phyloP scores from a whole-genome alignment of 495 filamentous ascomycete species.

The Annulohypoxylon moriforme region DNA sequence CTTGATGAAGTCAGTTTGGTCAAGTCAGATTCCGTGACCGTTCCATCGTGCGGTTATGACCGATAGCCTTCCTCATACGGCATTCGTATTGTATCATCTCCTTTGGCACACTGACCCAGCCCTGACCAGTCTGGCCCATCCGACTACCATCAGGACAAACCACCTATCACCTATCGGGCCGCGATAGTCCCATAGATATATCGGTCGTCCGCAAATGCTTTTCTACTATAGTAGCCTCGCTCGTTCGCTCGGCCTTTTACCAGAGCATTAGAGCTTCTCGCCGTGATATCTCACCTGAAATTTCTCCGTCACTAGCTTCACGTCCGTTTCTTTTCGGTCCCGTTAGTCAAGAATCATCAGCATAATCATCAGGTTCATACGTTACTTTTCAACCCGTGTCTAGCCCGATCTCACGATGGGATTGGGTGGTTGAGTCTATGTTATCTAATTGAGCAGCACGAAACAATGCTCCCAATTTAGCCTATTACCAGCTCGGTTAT shows the following conservation, averaged over 20 bases:
- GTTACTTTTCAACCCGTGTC: conserved; percentile 14
- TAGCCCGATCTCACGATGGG: conserved; percentile 24
- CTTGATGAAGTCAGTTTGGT: conserved; percentile 35
- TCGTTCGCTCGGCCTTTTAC: conserved; percentile 30
- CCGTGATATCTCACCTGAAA: conserved; percentile 26
- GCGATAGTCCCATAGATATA: conserved; percentile 32
- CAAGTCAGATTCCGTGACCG: conserved; percentile 30
- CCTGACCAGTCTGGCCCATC: conserved; percentile 15
- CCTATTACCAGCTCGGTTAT: conserved; percentile 41
- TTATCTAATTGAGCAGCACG: conserved; percentile 17
- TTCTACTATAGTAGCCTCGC: conserved; percentile 10
- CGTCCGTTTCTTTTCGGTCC: conserved; percentile 16
- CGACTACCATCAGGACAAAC: conserved; percentile 11
- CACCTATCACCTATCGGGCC: conserved; percentile 42
- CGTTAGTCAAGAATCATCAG: conserved; percentile 12
- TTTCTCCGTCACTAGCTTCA: conserved; percentile 18
- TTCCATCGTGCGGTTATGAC: conserved; percentile 32
- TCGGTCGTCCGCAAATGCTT: conserved; percentile 33
- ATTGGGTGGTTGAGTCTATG: conserved; percentile 21
- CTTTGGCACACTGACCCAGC: conserved; percentile 9
- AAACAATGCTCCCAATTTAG: conserved; percentile 32
- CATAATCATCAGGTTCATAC: conserved; percentile 14
- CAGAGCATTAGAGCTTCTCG: not conserved
- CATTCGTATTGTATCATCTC: conserved; percentile 30
- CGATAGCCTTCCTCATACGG: conserved; percentile 32